phyloP scores from a whole-genome alignment of 805 yeast genomes.

The Candida qinlingensis region DNA sequence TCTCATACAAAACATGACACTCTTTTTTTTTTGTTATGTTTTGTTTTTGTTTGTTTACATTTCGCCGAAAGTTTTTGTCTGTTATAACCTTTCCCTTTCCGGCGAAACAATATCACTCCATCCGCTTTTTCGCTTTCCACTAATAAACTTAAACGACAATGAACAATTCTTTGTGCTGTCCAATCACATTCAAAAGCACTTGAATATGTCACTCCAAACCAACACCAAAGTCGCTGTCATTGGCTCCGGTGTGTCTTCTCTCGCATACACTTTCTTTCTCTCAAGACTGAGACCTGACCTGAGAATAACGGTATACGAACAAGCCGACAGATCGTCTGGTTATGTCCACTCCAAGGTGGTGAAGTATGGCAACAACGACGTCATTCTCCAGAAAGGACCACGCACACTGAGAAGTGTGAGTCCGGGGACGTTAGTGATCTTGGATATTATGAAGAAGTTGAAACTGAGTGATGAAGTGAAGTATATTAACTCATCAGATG shows the following conservation, averaged over 20 bases:
- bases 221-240: conserved; percentile 57
- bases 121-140: too few relatives aligned
- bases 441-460: conserved; percentile 50
- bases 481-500: conserved; percentile 51
- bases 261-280: conserved; percentile 66
- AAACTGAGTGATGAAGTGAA: conserved; percentile 45
- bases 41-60: too few relatives aligned
- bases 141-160: too few relatives aligned
- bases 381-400: conserved; percentile 76
- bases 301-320: conserved; percentile 57
- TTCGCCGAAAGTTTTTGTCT: too few relatives aligned
- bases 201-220: neutral
- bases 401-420: conserved; percentile 82
- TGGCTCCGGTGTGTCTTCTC: conserved; percentile 89
- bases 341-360: conserved; percentile 56
- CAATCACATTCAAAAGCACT: too few relatives aligned
- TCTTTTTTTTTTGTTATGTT: too few relatives aligned
- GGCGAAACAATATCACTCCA: too few relatives aligned
- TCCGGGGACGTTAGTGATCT: conserved; percentile 65
- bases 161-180: too few relatives aligned
- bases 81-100: too few relatives aligned
- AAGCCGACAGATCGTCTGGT: conserved; percentile 60
- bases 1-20: too few relatives aligned
- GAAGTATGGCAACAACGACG: conserved; percentile 25
- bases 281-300: conserved; percentile 74